Conservation (phyloP, 2,329 filamentous ascomycete species). For the Apiospora aurea region DNA sequence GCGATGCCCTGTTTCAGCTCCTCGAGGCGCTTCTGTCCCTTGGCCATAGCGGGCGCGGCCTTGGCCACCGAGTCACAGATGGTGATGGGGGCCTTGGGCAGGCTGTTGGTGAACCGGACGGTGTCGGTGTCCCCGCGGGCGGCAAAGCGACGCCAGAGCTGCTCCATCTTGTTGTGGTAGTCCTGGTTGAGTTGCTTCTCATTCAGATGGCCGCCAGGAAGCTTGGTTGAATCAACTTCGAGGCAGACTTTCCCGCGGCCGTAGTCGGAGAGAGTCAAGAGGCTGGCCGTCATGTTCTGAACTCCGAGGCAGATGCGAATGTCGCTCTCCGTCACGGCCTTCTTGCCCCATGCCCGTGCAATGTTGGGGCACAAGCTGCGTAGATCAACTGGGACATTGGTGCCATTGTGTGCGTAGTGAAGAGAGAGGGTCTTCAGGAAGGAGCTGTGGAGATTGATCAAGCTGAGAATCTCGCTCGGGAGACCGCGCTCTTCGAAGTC, state of each 20-base stretch:
- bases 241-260: conserved; percentile 60
- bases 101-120: conserved; percentile 59
- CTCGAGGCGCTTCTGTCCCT: conserved; percentile 73
- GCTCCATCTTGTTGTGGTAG: conserved; percentile 61
- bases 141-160: conserved; percentile 48
- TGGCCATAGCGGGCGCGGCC: conserved; percentile 64
- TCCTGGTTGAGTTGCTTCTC: conserved; percentile 60
- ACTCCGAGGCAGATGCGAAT: conserved; percentile 72
- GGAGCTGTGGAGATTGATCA: conserved; percentile 69
- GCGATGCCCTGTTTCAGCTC: conserved; percentile 71
- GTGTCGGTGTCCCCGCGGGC: conserved; percentile 42
- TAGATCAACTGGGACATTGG: conserved; percentile 68
- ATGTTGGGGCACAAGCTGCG: conserved; percentile 66
- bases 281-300: conserved; percentile 51
- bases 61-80: conserved; percentile 59
- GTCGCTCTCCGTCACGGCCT: conserved; percentile 69
- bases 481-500: conserved; percentile 40
- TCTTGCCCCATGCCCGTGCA: conserved; percentile 75
- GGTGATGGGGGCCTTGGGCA: conserved; percentile 63
- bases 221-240: conserved; percentile 55
- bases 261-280: conserved; percentile 48
- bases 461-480: conserved; percentile 61
- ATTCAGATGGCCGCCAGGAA: conserved; percentile 48
- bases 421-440: conserved; percentile 74
- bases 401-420: conserved; percentile 74